Evolutionary conservation across 345 rosid genomes (phyloP), one percentile per base, ranked within the genome.

Genomic region (Sisymbrium altissimum): DNA sequence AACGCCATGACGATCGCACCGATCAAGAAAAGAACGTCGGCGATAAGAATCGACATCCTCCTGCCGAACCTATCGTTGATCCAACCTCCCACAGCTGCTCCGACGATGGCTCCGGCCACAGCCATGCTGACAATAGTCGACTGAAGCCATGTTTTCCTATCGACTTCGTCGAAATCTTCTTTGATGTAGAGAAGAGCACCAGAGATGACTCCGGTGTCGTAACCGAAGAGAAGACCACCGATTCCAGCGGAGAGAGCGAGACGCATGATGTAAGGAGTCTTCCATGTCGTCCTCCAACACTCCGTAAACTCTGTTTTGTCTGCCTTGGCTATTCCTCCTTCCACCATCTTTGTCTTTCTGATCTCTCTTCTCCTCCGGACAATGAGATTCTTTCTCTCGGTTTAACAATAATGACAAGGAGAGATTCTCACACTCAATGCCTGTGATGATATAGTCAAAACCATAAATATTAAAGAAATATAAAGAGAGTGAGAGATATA

Each of bases 201-300:
- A 0, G 99, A 96, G 15, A 90, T 92, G 40, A 96, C 99, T 69
- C 98, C 99, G 23, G 99, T 96, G 64, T 96, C 99, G 67, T 96
- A 96, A 2, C 99, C 99, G 60, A 96, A 96, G 59, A 90, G 86
- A 50, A 96, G 84, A 11, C 99, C 98, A 18, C 99, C 99, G 58
- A 96, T 85, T 21, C 98, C 99, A 1, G 98, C 99, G 1, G 97
- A 84, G 33, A 92, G 82, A 5, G 98, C 90, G 11, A 96, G 96
- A 40, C 86, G 80, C 91, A 86, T 84, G 14, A 96, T 90, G 66
- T 89, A 96, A 30, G 98, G 98, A 2, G 87, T 86, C 73, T 72
- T 80, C 90, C 90, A 82, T 49, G 81, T 77, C 12, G 84, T 88
- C 33, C 59, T 80, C 90, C 94, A 92, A 76, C 98, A 96, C 70